phyloP scores from a whole-genome alignment of 1,139 yeast species.

The Diutina catenulata region DNA sequence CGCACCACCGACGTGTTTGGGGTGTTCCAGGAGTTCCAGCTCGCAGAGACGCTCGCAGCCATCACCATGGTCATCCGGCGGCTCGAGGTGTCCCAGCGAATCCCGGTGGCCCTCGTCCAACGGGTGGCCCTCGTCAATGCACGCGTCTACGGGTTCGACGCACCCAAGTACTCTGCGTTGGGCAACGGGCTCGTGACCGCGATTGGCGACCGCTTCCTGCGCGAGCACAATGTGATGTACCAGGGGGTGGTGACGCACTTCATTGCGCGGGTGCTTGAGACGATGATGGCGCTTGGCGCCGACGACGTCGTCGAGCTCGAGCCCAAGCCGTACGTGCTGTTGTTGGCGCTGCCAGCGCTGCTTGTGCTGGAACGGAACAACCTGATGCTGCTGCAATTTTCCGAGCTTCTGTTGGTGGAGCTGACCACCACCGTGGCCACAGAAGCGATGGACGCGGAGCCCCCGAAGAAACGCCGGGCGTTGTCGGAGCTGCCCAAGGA shows the following conservation, averaged over 20 bases:
- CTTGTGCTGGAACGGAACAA: neutral
- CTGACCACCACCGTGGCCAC: neutral
- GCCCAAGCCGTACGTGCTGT: neutral
- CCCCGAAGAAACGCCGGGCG: neutral
- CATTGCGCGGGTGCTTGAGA: neutral
- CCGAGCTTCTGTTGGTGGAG: neutral
- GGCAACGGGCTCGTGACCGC: neutral
- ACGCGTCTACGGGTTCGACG: constrained; percentile 2
- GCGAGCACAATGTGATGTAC: neutral
- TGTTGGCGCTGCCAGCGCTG: neutral
- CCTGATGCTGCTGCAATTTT: neutral
- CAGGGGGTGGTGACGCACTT: too few species aligned
- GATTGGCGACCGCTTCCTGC: neutral
- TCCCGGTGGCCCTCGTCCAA: neutral
- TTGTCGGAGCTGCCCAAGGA: neutral
- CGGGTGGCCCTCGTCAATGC: neutral
- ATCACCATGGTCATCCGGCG: neutral
- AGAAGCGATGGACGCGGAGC: neutral
- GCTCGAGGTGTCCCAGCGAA: neutral
- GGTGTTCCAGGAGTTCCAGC: neutral
- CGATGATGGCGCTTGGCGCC: neutral
- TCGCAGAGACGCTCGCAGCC: neutral
- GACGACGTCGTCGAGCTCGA: neutral
- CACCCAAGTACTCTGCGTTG: neutral
- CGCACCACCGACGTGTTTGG: neutral